phyloP scores from a whole-genome alignment of 1,284 basidiomycete species.

The Pyrrhoderma noxium region DNA sequence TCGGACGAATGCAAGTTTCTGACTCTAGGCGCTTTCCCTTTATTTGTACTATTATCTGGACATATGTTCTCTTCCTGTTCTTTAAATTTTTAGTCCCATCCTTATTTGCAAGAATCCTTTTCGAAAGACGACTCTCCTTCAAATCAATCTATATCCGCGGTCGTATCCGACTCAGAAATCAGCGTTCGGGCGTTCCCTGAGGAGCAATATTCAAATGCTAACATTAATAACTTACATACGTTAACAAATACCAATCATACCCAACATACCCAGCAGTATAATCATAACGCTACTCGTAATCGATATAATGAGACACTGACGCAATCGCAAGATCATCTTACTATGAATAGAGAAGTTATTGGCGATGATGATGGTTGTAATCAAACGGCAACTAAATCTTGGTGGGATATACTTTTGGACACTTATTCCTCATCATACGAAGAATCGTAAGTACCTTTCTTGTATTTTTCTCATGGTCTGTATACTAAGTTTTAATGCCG shows the following conservation, averaged over 20 bases:
- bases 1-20: neutral
- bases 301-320: constrained; percentile 27
- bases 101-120: neutral
- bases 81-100: constrained; percentile 1
- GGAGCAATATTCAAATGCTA: constrained; percentile 6
- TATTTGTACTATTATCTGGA: neutral
- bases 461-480: neutral
- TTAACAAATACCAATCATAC: neutral
- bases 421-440: constrained; percentile 38
- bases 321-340: too few relatives aligned
- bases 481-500: neutral
- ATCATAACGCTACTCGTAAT: constrained; percentile 32
- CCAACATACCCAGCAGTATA: constrained; percentile 21
- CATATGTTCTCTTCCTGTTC: neutral
- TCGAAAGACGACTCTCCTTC: constrained; percentile 12
- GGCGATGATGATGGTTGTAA: too few relatives aligned
- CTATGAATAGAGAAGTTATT: too few relatives aligned
- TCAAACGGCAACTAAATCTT: constrained; percentile 28
- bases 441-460: constrained; percentile 34
- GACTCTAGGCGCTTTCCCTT: neutral
- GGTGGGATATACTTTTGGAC: constrained; percentile 58
- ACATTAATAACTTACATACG: too few relatives aligned
- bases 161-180: constrained; percentile 15
- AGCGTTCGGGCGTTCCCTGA: constrained; percentile 13
- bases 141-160: constrained; percentile 6